Conservation (phyloP, 305 asterid genomes). For the Rubia peregrina region DNA sequence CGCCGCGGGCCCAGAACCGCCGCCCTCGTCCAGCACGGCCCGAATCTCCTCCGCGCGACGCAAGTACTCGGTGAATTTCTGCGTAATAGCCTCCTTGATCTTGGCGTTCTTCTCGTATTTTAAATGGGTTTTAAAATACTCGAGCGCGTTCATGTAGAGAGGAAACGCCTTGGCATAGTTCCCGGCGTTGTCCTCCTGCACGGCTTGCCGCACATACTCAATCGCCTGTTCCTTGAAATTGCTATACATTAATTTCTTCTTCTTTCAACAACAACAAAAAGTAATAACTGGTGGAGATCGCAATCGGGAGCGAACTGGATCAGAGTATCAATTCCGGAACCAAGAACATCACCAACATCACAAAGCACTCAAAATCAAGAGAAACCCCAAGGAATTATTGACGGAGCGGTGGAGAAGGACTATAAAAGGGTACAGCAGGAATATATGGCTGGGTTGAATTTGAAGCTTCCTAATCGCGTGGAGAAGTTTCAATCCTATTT, state of each 20-base stretch:
- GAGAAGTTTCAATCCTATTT: neutral
- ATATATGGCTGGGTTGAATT: conserved; percentile 12
- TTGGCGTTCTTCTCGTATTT: conserved; percentile 96
- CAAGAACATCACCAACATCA: neutral
- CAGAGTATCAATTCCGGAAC: conserved; percentile 3
- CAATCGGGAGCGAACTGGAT: neutral
- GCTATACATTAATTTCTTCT: conserved; percentile 53
- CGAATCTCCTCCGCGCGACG: conserved; percentile 98
- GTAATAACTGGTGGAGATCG: neutral
- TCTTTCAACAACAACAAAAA: neutral
- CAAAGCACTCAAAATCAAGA: neutral
- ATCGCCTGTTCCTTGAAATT: conserved; percentile 97
- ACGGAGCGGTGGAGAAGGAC: neutral
- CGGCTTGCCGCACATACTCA: conserved; percentile 90
- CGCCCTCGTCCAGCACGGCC: conserved; percentile 81
- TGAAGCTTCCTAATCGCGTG: conserved; percentile 5
- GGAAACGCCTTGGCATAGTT: conserved; percentile 89
- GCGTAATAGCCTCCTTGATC: conserved; percentile 92
- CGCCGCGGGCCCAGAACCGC: conserved; percentile 59
- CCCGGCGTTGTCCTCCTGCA: conserved; percentile 82
- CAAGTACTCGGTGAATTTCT: conserved; percentile 84
- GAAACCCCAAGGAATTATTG: conserved; percentile 1
- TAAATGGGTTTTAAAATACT: conserved; percentile 83
- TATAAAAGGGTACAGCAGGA: neutral
- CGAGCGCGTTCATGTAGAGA: conserved; percentile 86